phyloP scores from a whole-genome alignment of 306 rosid species.

The Castanospermum australe region DNA sequence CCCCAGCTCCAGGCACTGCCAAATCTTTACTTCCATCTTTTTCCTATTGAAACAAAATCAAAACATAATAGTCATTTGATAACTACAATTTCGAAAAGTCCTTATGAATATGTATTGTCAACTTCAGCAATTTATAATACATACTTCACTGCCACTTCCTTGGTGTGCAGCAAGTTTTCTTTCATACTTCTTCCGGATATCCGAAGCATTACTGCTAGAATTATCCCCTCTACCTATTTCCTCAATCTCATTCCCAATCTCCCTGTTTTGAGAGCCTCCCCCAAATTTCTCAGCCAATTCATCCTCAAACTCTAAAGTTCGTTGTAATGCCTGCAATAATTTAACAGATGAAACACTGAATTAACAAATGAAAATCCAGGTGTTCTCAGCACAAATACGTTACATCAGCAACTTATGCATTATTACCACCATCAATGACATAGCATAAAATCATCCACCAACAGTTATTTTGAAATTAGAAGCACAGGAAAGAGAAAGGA shows the following conservation, averaged over 20 bases:
- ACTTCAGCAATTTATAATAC: conserved; percentile 31
- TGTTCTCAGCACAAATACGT: conserved; percentile 8
- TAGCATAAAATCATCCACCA: background rate
- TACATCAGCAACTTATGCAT: background rate
- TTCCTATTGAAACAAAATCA: conserved; percentile 59
- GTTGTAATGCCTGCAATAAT: conserved; percentile 80
- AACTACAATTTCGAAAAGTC: conserved; percentile 13
- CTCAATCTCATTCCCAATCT: conserved; percentile 78
- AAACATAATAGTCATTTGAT: conserved; percentile 23
- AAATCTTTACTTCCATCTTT: conserved; percentile 70
- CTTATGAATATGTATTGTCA: background rate
- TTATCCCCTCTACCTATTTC: conserved; percentile 73
- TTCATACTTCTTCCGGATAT: conserved; percentile 94
- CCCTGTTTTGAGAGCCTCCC: conserved; percentile 82
- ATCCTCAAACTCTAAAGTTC: conserved; percentile 97
- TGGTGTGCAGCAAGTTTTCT: conserved; percentile 85
- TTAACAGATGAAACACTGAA: conserved; percentile 31
- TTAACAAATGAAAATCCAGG: conserved; percentile 12
- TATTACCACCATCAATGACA: background rate
- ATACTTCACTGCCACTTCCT: conserved; percentile 67
- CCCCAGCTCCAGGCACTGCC: conserved; percentile 99
- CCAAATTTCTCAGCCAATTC: conserved; percentile 98
- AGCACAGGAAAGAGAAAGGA: background rate
- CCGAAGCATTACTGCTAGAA: conserved; percentile 67
- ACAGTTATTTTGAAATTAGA: background rate